Base-by-base conservation (phyloP, 495 filamentous ascomycete genomes). In the Xylaria sp. region DNA sequence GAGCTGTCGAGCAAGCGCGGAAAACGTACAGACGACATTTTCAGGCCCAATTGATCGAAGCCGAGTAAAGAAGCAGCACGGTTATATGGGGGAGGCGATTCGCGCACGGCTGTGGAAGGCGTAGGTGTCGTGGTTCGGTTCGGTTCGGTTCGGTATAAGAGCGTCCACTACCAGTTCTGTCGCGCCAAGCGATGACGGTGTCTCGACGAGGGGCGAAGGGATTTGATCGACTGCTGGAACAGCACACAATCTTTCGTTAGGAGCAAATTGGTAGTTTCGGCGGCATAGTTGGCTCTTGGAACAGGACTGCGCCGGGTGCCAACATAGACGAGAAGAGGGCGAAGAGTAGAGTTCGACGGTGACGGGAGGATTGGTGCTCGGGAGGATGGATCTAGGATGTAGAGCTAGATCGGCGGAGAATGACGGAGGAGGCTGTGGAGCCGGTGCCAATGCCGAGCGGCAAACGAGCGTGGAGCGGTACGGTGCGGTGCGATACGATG, bases 11-110 rank as follows among this genome's bases (percentile, higher is more conserved):
- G 40, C 40, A 12, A 59, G 68, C 59, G 50, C 48, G 62, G 44
- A 57, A 26, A 41, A 79, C 77, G 50, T 80, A 80, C 79, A 43
- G 78, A 69, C 62, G 80, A 74, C 80, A 82, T 82, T 53, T 78
- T 67, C 74, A 67, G 52, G 48, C 15, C 41, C 63, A 55, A 62
- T 62, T 55, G 62, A 37, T 52, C 43, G 46, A 55, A 19, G 26
- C 29, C 21, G 43, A 14, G 44, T 41, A 41, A 50, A 19, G 19
- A 21, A 31, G 29, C 41, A 53, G 44, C 29, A 43, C 21, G 21
- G 43, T 2, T 12, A 19, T 37, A 41, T 31, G 52, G 17, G 41
- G 41, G 53, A 58, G 24, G 61, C 37, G 15, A 24, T 26, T 48
- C 14, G 29, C 59, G 35, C 46, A 61, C 55, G 71, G 72, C 67